Conservation (phyloP, 305 asterid species). For the Solanum hybrid region DNA sequence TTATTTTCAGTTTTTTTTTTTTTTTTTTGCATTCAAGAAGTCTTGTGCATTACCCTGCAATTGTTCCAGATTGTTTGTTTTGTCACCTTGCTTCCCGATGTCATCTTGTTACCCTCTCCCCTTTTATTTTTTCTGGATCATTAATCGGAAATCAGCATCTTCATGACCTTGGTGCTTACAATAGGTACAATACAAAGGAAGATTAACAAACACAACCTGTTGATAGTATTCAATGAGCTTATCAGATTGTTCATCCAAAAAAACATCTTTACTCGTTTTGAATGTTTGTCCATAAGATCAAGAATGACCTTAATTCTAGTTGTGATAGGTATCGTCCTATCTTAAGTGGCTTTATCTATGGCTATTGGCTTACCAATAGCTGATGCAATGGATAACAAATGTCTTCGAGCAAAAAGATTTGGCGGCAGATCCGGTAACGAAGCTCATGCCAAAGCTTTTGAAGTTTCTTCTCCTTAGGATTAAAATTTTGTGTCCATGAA, state of each 20-base stretch:
- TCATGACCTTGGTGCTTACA: background rate
- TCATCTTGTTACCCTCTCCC: no score
- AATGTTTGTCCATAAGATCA: background rate
- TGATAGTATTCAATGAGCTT: background rate
- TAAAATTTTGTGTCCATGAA: background rate
- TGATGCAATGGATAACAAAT: background rate
- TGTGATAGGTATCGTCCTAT: background rate
- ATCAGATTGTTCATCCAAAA: background rate
- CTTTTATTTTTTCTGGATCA: background rate
- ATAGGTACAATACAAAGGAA: background rate
- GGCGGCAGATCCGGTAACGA: background rate
- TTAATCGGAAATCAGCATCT: background rate
- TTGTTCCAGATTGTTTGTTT: no score
- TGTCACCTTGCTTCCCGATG: no score
- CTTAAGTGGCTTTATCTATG: background rate
- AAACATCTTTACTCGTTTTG: background rate
- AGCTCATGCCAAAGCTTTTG: background rate
- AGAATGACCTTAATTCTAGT: background rate
- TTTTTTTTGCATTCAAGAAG: no score
- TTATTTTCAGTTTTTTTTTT: no score
- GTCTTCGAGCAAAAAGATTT: background rate
- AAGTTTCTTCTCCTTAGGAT: background rate
- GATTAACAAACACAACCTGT: background rate
- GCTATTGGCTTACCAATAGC: background rate
- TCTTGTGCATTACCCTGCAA: no score